Evolutionary conservation across 2,329 filamentous ascomycete genomes (phyloP), one percentile per base, ranked within the genome.

Genomic region (Trichoderma aggressivum): DNA sequence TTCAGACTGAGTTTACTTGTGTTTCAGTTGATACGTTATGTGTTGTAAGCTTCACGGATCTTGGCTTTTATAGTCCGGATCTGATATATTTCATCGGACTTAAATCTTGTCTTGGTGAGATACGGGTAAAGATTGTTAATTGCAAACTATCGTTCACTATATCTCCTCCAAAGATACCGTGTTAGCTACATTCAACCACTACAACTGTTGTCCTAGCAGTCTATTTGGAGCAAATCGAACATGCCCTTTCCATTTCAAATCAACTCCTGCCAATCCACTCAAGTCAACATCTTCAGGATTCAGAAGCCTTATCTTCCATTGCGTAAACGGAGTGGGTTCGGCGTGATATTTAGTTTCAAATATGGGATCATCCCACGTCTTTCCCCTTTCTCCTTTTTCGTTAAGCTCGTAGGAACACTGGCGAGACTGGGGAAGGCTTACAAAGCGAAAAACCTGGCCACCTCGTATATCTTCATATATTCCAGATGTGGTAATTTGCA

Each of bases 401-500:
- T 60, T 36, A 8, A 60, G 56, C 30, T 60, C 56, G n/a, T 60
- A 60, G 12, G 56, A 60, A 34, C 56, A 60, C 56, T 16, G 32
- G 30, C 56, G 56, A 21, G 30, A n/a, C 3, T 60, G 56, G n/a
- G 32, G 56, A 18, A 60, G 56, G 30, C 56, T 60, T 16, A 30
- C n/a, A 10, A 60, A 60, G 30, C n/a, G 56, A 21, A 60, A 60
- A 14, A 60, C 12, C 7, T 24, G n/a, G 14, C 30, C n/a, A 21
- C 8, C 18, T 24, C 7, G 56, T 12, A 60, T 36, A 21, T 60
- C 56, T 10, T 60, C 18, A 3, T 60, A 60, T 12, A 60, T 60
- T 34, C 56, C 56, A 8, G 56, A 60, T 34, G 56, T 60, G 18
- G 30, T 60, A 7, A 60, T 60, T 60, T 60, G 56, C 56, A 60